Evolutionary conservation across 2,329 filamentous ascomycete genomes (phyloP), one percentile per base, ranked within the genome.

Genomic region (Aspergillus amoenus): DNA sequence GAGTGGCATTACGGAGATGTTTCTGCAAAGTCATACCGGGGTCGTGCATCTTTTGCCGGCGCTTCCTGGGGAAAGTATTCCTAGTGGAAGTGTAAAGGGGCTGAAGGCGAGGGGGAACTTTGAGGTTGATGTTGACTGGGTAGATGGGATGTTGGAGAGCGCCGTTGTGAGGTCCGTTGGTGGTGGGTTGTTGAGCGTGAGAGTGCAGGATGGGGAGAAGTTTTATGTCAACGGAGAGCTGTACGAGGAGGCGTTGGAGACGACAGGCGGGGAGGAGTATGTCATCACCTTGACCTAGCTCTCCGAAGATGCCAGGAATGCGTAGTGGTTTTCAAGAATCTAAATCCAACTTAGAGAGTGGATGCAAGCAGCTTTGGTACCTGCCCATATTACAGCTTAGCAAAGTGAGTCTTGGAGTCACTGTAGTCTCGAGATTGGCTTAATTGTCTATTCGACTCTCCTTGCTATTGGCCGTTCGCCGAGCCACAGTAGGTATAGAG

Each of bases 1-100:
- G 3, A 52, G 47, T 51, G 54, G 47, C 15, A 17, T 56, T 9
- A 52, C 54, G 12, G 54, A 56, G 47, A 34, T 56, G 40, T 13
- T 56, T 7, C 22, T 56, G 24, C 47, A 60, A 48, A 51, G 42
- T 41, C 43, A 40, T 40, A 32, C 43, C 15, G 52, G 21, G 0
- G 47, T 66, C n/a, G 63, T 76, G 53, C 60, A 66, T 50, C 58
- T 78, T 13, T 58, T 76, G 2, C 75, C 76, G 15, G 71, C 73
- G 6, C 68, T 71, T 46, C 74, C 73, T 1, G 24, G 40, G 2
- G 62, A 63, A 13, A 24, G 18, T 44, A 73, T 75, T 65, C 59
- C 59, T 3, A 50, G 21, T 15, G 75, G 74, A 3, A 60, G 57
- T 46, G 57, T 76, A 30, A 65, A 50, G 9, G 71, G 71, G 4